Evolutionary conservation across 108 stramenopile genomes (phyloP).

Genomic region (Pseudonitzschia multiseries): DNA sequence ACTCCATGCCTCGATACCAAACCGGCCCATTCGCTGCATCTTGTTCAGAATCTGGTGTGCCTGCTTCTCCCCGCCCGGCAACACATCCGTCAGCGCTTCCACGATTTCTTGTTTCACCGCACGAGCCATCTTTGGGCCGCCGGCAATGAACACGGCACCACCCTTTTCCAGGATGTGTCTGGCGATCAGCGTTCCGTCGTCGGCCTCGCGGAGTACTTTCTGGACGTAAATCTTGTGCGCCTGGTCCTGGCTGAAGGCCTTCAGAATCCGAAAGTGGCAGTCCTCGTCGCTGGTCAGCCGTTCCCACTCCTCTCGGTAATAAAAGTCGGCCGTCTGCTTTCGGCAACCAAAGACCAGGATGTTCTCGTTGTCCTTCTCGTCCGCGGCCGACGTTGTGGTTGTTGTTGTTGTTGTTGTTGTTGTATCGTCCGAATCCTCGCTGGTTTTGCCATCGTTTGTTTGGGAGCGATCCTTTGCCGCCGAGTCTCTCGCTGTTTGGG

Average conservation of each 20-base stretch:
- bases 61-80: constrained; percentile 31
- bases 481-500: neutral
- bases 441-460: no score
- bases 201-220: constrained; percentile 60
- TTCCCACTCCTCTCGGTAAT: constrained; percentile 75
- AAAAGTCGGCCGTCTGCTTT: constrained; percentile 60
- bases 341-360: constrained; percentile 82
- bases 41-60: constrained; percentile 30
- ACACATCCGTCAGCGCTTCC: constrained; percentile 39
- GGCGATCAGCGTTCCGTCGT: constrained; percentile 51
- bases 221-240: constrained; percentile 79
- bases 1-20: constrained; percentile 81
- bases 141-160: constrained; percentile 82
- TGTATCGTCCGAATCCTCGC: no score
- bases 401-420: no score
- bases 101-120: constrained; percentile 78
- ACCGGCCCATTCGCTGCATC: constrained; percentile 43
- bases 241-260: constrained; percentile 80
- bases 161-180: constrained; percentile 55
- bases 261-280: constrained; percentile 40
- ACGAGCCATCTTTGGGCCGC: constrained; percentile 82
- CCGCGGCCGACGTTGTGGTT: no score
- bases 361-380: no score
- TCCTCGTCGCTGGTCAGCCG: constrained; percentile 19
- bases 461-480: neutral